A percentile compares a stretch with the other conserved stretches of the same genome.
Conservation (phyloP, 768 basidiomycete species). For the Harrya chromipes region DNA sequence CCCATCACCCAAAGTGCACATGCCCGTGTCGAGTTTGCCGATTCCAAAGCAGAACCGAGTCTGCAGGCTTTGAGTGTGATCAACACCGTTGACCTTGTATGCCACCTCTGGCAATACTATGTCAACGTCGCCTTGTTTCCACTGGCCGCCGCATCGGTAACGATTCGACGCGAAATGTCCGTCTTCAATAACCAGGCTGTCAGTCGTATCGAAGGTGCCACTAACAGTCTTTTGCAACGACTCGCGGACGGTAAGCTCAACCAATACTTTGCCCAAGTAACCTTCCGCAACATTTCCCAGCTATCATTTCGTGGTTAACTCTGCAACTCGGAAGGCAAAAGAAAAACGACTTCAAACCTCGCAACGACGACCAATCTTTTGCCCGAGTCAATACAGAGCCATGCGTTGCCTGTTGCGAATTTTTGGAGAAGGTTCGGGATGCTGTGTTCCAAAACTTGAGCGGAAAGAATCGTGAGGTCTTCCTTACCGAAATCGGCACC, state of each 20-base stretch:
- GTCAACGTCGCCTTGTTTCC: conserved; percentile 88
- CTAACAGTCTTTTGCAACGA: conserved; percentile 77
- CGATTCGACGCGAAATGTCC: conserved; percentile 87
- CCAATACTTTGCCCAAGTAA: not conserved
- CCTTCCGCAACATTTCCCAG: conserved; percentile 35
- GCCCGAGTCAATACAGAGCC: conserved; percentile 94
- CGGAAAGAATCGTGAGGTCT: conserved; percentile 90
- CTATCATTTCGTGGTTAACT: conserved; percentile 70
- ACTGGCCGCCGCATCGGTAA: conserved; percentile 79
- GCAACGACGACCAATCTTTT: conserved; percentile 94
- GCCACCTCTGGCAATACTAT: conserved; percentile 97
- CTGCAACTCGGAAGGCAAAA: conserved; percentile 87
- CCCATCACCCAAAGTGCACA: conserved; percentile 50
- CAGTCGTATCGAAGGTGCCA: conserved; percentile 77
- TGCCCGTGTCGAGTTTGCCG: conserved; percentile 66
- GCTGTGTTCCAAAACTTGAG: conserved; percentile 72
- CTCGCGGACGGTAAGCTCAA: conserved; percentile 69
- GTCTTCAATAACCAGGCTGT: conserved; percentile 88
- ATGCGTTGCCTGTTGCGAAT: conserved; percentile 81
- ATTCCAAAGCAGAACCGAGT: conserved; percentile 78
- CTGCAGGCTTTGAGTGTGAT: conserved; percentile 65
- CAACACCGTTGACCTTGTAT: conserved; percentile 76
- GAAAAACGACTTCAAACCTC: conserved; percentile 93
- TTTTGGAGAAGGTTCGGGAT: conserved; percentile 77
- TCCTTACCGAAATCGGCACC: conserved; percentile 91